Conservation (phyloP, 768 basidiomycete species). For the Crassisporium funariophilum region DNA sequence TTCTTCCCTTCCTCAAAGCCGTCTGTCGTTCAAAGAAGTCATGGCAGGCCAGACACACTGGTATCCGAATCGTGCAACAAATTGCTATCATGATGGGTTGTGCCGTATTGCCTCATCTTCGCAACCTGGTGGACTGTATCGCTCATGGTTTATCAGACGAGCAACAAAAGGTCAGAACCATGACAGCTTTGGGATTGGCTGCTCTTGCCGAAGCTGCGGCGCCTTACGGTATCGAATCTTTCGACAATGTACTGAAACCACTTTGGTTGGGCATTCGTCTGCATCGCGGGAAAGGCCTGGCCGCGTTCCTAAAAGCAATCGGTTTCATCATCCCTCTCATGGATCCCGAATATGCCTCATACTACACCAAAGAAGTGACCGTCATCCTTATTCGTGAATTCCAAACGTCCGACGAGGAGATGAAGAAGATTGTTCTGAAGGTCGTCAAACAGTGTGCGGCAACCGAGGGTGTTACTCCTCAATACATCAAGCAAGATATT, state of each 20-base stretch:
- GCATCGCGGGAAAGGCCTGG: conserved; percentile 93
- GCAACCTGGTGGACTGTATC: conserved; percentile 95
- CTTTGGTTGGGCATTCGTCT: conserved; percentile 93
- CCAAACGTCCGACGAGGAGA: conserved; percentile 99
- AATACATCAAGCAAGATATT: conserved; percentile 97
- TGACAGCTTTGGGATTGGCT: conserved; percentile 91
- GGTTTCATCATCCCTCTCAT: conserved; percentile 99
- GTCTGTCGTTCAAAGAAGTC: conserved; percentile 99
- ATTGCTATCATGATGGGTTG: conserved; percentile 99
- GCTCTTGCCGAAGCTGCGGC: conserved; percentile 97
- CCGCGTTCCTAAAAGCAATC: conserved; percentile 96
- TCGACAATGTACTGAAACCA: conserved; percentile 95
- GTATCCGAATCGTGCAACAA: conserved; percentile 99
- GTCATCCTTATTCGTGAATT: conserved; percentile 98
- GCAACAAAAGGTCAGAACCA: conserved; percentile 94
- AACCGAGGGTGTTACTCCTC: conserved; percentile 95
- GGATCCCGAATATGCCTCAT: conserved; percentile 99
- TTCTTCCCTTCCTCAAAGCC: conserved; percentile 97
- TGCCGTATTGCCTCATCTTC: conserved; percentile 93
- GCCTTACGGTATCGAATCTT: conserved; percentile 99
- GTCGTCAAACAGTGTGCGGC: conserved; percentile 99
- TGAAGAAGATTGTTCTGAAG: conserved; percentile 99
- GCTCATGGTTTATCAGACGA: conserved; percentile 92
- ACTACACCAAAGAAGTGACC: conserved; percentile 98
- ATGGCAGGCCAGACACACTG: conserved; percentile 99